phyloP scores from a whole-genome alignment of 768 basidiomycete species.

The Tephrocybe sp. region DNA sequence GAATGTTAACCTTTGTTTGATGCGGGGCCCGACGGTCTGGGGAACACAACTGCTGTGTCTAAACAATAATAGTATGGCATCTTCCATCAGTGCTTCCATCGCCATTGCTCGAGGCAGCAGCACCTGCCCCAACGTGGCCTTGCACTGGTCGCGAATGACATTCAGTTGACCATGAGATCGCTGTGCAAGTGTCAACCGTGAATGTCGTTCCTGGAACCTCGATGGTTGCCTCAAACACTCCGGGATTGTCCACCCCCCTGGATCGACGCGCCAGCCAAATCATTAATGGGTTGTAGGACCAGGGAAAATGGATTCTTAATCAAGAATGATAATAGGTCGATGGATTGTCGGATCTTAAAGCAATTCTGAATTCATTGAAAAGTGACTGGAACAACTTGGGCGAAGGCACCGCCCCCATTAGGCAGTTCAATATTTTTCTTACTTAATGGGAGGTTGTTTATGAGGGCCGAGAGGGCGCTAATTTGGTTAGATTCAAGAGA shows the following conservation, averaged over 20 bases:
- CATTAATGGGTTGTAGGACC: too few relatives aligned
- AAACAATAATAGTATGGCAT: too few relatives aligned
- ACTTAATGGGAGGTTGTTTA: background rate
- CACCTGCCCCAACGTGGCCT: background rate
- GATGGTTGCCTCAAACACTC: background rate
- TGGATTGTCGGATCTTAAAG: background rate
- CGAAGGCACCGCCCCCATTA: too few relatives aligned
- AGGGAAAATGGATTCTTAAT: background rate
- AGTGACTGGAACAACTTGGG: too few relatives aligned
- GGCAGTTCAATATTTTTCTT: too few relatives aligned
- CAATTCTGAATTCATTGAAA: too few relatives aligned
- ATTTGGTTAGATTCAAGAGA: slow-evolving; percentile 9
- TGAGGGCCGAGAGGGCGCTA: background rate
- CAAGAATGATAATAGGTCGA: background rate
- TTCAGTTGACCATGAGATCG: background rate
- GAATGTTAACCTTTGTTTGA: slow-evolving; percentile 11
- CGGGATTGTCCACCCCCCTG: background rate
- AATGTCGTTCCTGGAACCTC: too few relatives aligned
- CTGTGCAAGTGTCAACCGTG: background rate
- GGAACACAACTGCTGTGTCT: too few relatives aligned
- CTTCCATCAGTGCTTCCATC: background rate
- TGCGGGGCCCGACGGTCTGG: too few relatives aligned
- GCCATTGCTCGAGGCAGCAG: background rate
- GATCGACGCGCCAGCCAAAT: background rate
- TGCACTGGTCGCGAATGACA: too few relatives aligned